Evolutionary conservation across 2,329 filamentous ascomycete genomes (phyloP).

Genomic region (Verticillium alfalfae): DNA sequence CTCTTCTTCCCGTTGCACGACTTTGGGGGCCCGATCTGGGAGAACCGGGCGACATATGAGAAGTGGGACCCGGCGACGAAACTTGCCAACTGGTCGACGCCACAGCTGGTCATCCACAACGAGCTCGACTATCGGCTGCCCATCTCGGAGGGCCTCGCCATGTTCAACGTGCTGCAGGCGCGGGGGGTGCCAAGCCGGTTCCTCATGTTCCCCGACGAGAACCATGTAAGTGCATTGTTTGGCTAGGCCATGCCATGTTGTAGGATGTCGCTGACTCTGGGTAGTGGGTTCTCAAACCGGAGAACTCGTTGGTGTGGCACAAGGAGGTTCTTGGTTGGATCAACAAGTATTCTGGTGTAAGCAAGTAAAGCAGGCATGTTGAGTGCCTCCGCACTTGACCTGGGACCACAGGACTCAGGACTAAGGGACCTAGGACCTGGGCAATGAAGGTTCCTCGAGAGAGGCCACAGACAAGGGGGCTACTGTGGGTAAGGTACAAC

Average conservation of each 20-base stretch:
- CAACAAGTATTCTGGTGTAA: conserved; percentile 53
- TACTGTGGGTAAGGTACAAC: too few species aligned
- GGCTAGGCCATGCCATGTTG: neutral
- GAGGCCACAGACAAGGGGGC: too few species aligned
- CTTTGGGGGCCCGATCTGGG: conserved; percentile 57
- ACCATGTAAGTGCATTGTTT: conserved; percentile 40
- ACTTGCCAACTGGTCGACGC: conserved; percentile 72
- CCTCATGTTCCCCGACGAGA: conserved; percentile 74
- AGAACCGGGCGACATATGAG: conserved; percentile 58
- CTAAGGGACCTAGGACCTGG: too few species aligned
- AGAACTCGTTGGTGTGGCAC: conserved; percentile 90
- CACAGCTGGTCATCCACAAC: conserved; percentile 80
- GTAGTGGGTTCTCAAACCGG: conserved; percentile 80
- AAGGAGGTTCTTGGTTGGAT: conserved; percentile 76
- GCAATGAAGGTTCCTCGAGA: too few species aligned
- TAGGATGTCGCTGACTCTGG: neutral
- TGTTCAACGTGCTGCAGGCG: conserved; percentile 81
- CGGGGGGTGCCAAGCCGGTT: conserved; percentile 71
- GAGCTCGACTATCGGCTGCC: conserved; percentile 86
- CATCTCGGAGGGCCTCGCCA: conserved; percentile 75
- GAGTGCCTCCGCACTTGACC: too few species aligned
- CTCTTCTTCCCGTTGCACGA: conserved; percentile 68
- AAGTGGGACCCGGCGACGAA: conserved; percentile 64
- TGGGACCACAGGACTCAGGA: too few species aligned
- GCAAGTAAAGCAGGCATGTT: neutral